Percentiles rank a stretch among this genome's conserved stretches.
Conservation (phyloP, 2,329 filamentous ascomycete species). For the Trichophyton benhamiae region DNA sequence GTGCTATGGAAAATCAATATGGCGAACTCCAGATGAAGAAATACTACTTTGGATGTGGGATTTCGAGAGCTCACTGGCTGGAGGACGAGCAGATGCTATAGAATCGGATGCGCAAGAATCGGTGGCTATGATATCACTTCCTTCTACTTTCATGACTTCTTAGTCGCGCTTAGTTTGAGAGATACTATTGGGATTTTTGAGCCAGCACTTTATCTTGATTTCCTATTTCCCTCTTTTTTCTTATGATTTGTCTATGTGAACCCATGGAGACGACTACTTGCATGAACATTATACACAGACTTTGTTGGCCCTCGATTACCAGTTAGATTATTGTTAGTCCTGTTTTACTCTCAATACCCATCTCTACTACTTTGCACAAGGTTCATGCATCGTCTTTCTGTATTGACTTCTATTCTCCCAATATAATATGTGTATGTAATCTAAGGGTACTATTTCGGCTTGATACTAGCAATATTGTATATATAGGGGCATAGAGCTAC, state of each 20-base stretch:
- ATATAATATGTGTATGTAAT: background rate
- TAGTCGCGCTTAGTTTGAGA: background rate
- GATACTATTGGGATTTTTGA: background rate
- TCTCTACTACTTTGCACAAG: background rate
- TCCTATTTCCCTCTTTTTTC: background rate
- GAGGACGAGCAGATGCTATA: conserved; percentile 18
- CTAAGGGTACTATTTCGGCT: too few species aligned
- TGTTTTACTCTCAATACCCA: background rate
- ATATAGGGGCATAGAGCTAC: too few species aligned
- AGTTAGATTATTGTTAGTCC: background rate
- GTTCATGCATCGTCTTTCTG: background rate
- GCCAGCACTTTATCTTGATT: background rate
- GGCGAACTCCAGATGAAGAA: conserved; percentile 26
- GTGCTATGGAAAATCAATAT: conserved; percentile 28
- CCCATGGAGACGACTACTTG: background rate
- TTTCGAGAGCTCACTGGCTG: conserved; percentile 12
- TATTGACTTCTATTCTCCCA: background rate
- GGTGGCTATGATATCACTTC: background rate
- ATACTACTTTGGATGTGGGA: conserved; percentile 16
- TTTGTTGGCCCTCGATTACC: background rate
- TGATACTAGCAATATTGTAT: too few species aligned
- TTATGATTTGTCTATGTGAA: background rate
- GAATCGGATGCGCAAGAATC: background rate
- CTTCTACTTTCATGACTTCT: background rate
- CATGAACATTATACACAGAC: background rate